Base-by-base conservation (phyloP, 2,329 filamentous ascomycete genomes). In the Blastomyces gilchristii region DNA sequence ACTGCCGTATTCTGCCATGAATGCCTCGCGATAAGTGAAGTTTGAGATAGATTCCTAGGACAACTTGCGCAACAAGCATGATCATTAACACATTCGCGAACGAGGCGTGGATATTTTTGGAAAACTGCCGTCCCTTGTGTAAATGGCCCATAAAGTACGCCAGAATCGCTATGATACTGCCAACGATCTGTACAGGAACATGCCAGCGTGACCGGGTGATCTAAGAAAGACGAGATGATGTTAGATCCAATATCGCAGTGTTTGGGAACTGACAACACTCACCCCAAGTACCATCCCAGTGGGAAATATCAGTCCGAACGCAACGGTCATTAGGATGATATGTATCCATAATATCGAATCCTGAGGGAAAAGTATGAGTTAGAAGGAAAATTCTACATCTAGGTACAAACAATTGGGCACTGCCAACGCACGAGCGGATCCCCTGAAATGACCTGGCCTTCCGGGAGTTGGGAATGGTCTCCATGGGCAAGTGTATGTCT, bases 251-350 rank as follows among this genome's bases (percentile, higher is more conserved):
- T 63, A 50, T 16, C 41, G 58, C 61, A 25, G 25, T 12, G 8
- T 45, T 28, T 37, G 18, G 60, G 43, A 8, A 4, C 43, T 28
- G 59, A 28, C 12, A 59, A 18, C 37, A 78, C 87, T 70, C 84
- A 94, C 90, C 64, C 93, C 93, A 22, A 97, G 80, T 52, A 97
- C 91, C 93, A 99, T 97, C 69, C 94, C 94, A 18, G 90, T 82
- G 12, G 94, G 94, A 71, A 96, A 97, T 64, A 97, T 84, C 69
- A 99, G 82, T 65, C 94, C 94, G 80, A 95, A 97, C 63, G 91
- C 86, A 64, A 94, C 72, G 74, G 87, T 88, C 82, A 96, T 92
- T 56, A 96, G 76, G 65, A 96, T 82, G 71, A 99, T 97, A 77
- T 99, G 94, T 69, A 88, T 82, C 94, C 94, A 99, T 84, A 99